A percentile compares a stretch with the other conserved stretches of the same genome.
Evolutionary conservation across 257 asterid genomes (phyloP).

Genomic region (Forsythia suspensa): DNA sequence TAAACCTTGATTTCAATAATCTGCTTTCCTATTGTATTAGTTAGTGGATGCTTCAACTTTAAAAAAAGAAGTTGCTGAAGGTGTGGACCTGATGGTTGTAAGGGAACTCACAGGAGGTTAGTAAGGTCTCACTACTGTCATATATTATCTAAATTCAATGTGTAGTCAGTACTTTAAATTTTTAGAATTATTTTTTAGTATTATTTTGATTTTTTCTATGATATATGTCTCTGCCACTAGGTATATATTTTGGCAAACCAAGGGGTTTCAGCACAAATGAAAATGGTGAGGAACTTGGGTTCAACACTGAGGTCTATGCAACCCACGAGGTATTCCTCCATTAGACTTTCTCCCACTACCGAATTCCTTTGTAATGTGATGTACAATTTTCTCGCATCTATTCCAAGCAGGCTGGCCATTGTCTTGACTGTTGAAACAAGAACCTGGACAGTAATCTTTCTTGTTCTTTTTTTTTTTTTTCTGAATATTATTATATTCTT

Average conservation of each 20-base stretch:
- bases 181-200: background rate
- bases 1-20: constrained; percentile 2
- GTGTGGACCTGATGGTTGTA: constrained; percentile 97
- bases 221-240: constrained; percentile 34
- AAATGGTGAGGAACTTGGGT: constrained; percentile 85
- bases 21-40: constrained; percentile 38
- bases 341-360: constrained; percentile 11
- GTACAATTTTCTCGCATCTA: background rate
- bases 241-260: constrained; percentile 97
- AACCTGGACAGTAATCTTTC: background rate
- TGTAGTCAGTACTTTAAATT: constrained; percentile 15
- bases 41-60: constrained; percentile 95
- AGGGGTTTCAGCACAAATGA: constrained; percentile 80
- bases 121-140: constrained; percentile 20
- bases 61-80: constrained; percentile 95
- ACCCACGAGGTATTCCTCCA: constrained; percentile 63
- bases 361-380: background rate
- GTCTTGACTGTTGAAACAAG: background rate
- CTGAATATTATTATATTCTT: background rate
- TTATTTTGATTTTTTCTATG: background rate
- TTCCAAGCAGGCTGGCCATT: background rate
- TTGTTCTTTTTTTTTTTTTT: background rate
- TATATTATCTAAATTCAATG: background rate
- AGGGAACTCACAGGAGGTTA: constrained; percentile 99
- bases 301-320: constrained; percentile 93